Evolutionary conservation across 75 land plant species (phyloP).

Genomic region (Cunninghamia lanceolata): DNA sequence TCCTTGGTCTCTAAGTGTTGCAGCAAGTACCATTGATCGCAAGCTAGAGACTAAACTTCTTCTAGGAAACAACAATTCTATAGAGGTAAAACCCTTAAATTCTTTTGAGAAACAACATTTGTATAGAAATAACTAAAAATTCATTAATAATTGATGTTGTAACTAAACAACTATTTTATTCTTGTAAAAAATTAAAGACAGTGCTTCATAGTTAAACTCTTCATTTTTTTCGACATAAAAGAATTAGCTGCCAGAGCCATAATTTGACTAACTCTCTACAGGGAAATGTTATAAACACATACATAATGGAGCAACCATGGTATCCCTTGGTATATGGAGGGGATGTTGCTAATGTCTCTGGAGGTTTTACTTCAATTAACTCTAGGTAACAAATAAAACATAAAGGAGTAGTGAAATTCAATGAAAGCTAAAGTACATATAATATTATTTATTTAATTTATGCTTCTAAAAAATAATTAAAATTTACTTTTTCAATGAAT

Average conservation of each 20-base stretch:
- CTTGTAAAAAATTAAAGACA: not conserved
- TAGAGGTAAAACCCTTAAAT: not conserved
- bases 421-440: too few species aligned
- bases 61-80: not conserved
- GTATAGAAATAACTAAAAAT: not conserved
- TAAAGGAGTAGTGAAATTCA: not conserved
- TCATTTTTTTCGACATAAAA: too few species aligned
- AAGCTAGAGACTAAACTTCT: not conserved
- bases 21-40: slow-evolving; percentile 41
- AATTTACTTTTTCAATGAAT: too few species aligned
- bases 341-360: not conserved
- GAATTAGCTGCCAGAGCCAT: not conserved
- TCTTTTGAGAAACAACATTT: not conserved
- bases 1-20: slow-evolving; percentile 38
- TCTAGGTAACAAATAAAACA: not conserved
- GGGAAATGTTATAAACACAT: slow-evolving; percentile 7
- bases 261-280: not conserved
- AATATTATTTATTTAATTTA: too few species aligned
- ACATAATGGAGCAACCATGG: not conserved
- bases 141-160: too few species aligned
- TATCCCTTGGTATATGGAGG: slow-evolving; percentile 5
- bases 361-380: too few species aligned
- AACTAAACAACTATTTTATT: not conserved
- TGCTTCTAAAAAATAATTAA: not conserved
- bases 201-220: not conserved